Evolutionary conservation across 257 asterid genomes (phyloP).

Genomic region (Lycium ferocissimum): DNA sequence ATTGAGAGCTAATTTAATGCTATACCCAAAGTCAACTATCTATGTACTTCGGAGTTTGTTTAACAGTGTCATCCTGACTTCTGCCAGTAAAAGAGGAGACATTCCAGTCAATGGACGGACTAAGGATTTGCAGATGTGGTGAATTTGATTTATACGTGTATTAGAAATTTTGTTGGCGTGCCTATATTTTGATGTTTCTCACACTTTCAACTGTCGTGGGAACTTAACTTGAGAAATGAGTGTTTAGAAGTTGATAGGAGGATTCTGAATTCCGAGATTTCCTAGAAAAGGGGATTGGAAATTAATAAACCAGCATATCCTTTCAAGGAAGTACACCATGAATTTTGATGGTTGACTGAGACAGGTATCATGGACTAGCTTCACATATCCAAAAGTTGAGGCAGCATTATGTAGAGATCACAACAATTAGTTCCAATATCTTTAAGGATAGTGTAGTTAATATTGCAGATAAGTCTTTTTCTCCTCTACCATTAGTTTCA

Average conservation of each 20-base stretch:
- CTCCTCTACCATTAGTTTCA: background rate
- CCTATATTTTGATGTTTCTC: slow-evolving; percentile 3
- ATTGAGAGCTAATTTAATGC: slow-evolving; percentile 11
- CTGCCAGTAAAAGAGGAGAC: background rate
- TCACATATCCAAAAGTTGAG: background rate
- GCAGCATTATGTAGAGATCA: slow-evolving; percentile 15
- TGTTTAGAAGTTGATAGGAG: background rate
- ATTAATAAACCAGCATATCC: background rate
- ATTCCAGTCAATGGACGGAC: slow-evolving; percentile 1
- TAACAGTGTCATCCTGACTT: background rate
- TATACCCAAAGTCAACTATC: background rate
- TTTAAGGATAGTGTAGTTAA: background rate
- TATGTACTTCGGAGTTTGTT: background rate
- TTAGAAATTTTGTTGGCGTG: background rate
- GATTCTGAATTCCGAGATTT: background rate
- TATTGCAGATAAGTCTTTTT: background rate
- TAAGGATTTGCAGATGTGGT: background rate
- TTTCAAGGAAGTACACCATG: slow-evolving; percentile 17
- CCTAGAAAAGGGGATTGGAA: background rate
- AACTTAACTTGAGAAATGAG: background rate
- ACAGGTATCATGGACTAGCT: slow-evolving; percentile 21
- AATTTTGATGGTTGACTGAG: background rate
- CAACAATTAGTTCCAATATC: background rate
- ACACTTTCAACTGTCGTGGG: background rate
- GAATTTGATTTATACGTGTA: background rate